Base-by-base conservation (phyloP, 441 rosid genomes). In the Erysimum pusillum region DNA sequence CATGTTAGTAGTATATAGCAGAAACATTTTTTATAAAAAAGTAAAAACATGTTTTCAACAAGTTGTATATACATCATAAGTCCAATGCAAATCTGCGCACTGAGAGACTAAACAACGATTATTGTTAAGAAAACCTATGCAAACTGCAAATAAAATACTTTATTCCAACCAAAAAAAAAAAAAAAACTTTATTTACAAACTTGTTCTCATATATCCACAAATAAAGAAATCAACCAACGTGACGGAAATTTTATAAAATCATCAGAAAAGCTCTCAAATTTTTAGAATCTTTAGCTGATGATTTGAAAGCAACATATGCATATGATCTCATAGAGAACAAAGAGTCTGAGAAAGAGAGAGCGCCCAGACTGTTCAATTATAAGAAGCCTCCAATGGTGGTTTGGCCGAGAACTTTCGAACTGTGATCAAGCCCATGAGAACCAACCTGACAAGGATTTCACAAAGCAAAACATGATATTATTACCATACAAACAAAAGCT, bases 341-440 rank as follows among this genome's bases (percentile, higher is more conserved):
- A 12, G 9, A 12, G 9, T 60, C 60, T 22, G 67, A 75, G 60
- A 35, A 46, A 38, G 22, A 69, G 35, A 32, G 53, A n/a, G 28
- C 20, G 25, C 6, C 2, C 14, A 66, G 6, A 67, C 7, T 20
- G 36, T 63, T 42, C 28, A 25, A 25, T 25, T 69, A 89, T 51
- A 79, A 28, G 79, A 91, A 80, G 61, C 79, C 46, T 69, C 91
- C 98, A 9, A 87, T 75, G 35, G 87, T 87, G 54, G 97, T 90
- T 81, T 86, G 93, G 63, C 89, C 85, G 28, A 88, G 97, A 81
- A 91, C 94, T 85, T 87, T 85, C 0, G 96, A 87, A 80, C 86
- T 92, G 69, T 81, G 89, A 75, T 94, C 98, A 17, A 94, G 91
- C 76, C 97, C 98, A 82, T 96, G 97, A 80, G 98, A 89, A 79